Evolutionary conservation across 148 eudicot genomes (phyloP).

Genomic region (Camellia japonica): DNA sequence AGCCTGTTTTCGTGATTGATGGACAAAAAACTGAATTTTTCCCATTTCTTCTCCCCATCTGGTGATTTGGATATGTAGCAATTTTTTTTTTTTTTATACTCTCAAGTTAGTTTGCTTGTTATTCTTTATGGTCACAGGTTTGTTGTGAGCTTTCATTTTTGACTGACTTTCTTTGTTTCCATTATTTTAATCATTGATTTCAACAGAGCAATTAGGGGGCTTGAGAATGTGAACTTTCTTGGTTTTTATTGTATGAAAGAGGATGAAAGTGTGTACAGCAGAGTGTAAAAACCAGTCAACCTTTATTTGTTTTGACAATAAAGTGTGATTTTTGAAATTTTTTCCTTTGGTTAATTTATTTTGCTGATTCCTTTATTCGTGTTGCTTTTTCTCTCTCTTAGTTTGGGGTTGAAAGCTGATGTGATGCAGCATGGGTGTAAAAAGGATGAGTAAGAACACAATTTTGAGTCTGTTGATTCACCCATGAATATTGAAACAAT

Average conservation of each 20-base stretch:
- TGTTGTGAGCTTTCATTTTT: slow-evolving; percentile 66
- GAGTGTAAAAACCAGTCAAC: slow-evolving; percentile 23
- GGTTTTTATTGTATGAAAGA: slow-evolving; percentile 26
- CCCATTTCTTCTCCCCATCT: slow-evolving; percentile 16
- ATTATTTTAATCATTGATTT: slow-evolving; percentile 31
- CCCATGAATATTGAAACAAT: no score
- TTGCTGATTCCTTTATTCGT: neutral
- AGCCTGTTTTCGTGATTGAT: slow-evolving; percentile 32
- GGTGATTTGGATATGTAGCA: slow-evolving; percentile 24
- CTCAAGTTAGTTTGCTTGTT: slow-evolving; percentile 27
- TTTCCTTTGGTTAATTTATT: neutral
- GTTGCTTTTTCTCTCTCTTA: neutral
- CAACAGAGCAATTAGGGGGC: slow-evolving; percentile 19
- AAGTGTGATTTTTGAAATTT: slow-evolving; percentile 6
- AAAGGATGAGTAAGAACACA: no score
- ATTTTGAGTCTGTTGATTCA: no score
- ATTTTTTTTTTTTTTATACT: slow-evolving; percentile 22
- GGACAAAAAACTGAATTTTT: slow-evolving; percentile 25
- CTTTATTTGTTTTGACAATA: slow-evolving; percentile 14
- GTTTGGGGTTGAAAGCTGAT: no score
- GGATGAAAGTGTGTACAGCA: slow-evolving; percentile 28
- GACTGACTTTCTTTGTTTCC: slow-evolving; percentile 18
- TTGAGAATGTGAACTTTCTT: slow-evolving; percentile 28
- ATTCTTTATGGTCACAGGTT: slow-evolving; percentile 54
- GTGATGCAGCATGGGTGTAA: no score